Base-by-base conservation (phyloP, 768 basidiomycete species). In the Solioccasus polychromus region DNA sequence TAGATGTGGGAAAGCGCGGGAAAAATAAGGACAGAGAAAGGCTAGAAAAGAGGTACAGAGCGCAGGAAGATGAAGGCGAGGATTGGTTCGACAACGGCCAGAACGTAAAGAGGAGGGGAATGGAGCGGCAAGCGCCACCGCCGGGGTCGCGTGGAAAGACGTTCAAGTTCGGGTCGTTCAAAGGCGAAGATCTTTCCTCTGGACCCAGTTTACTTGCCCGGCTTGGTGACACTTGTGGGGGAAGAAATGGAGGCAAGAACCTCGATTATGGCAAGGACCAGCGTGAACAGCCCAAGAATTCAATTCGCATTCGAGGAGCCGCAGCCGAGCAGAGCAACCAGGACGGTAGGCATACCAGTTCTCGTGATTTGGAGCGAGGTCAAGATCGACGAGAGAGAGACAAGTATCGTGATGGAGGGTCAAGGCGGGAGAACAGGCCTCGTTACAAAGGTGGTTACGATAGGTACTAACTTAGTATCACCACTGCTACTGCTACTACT, bases 1-100 rank as follows among this genome's bases (percentile, higher is more conserved):
- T 71, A 28, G 73, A 83, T 48, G 86, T 90, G 25, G 88, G 88
- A 15, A 78, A 71, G 58, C 77, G 77, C 51, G 84, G 75, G 3
- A 77, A 76, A 51, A 73, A 73, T 48, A 88, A 83, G 60, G 76
- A 80, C 40, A 77, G 69, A 36, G 78, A 73, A 28, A 75, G 69
- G 44, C 58, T 86, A 62, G 78, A 76, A 52, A 73, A 73, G 54
- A 74, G 72, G 45, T 77, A 74, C 22, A 63, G 69, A 49, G 68
- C 68, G 48, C 69, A 67, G n/a, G 74, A 74, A 19, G 83, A 86
- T 38, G 82, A 86, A 38, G 77, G 76, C 3, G 62, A 50, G 3
- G 81, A 87, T 61, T 88, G 87, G 87, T 90, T 90, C 61, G 69
- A 68, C 28, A 70, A 67, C 32, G 29, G 63, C 10, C 56, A 55